A percentile compares a stretch with the other conserved stretches of the same genome.
phyloP scores from a whole-genome alignment of 306 rosid genomes.

The Vigna unguiculata region DNA sequence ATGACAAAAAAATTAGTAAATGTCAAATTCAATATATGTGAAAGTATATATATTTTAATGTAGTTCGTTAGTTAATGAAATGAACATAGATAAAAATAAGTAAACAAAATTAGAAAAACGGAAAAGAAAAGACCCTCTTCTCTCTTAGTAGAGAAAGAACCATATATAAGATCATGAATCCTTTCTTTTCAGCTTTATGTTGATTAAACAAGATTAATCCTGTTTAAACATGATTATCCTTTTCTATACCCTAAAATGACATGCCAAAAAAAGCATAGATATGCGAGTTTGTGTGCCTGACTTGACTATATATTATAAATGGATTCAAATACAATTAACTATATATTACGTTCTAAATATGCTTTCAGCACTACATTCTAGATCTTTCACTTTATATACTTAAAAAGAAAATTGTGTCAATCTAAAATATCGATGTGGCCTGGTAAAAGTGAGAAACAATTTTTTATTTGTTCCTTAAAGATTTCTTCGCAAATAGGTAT shows the following conservation, averaged over 20 bases:
- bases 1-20: not conserved
- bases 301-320: constrained; percentile 10
- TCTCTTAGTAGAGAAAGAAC: not conserved
- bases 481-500: not conserved
- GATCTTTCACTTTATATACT: not conserved
- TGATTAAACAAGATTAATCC: too few relatives aligned
- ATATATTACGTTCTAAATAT: not conserved
- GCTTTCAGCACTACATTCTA: not conserved
- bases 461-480: not conserved
- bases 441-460: not conserved
- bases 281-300: not conserved
- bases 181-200: too few relatives aligned
- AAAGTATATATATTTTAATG: not conserved
- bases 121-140: not conserved
- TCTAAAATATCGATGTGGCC: constrained; percentile 15
- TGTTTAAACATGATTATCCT: too few relatives aligned
- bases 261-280: not conserved
- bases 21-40: not conserved
- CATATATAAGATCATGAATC: too few relatives aligned
- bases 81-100: not conserved
- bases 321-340: constrained; percentile 6
- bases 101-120: not conserved
- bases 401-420: not conserved
- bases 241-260: not conserved
- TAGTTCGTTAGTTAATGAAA: not conserved